phyloP scores from a whole-genome alignment of 352 stramenopile species.

The Phytophthora niederhauseri region DNA sequence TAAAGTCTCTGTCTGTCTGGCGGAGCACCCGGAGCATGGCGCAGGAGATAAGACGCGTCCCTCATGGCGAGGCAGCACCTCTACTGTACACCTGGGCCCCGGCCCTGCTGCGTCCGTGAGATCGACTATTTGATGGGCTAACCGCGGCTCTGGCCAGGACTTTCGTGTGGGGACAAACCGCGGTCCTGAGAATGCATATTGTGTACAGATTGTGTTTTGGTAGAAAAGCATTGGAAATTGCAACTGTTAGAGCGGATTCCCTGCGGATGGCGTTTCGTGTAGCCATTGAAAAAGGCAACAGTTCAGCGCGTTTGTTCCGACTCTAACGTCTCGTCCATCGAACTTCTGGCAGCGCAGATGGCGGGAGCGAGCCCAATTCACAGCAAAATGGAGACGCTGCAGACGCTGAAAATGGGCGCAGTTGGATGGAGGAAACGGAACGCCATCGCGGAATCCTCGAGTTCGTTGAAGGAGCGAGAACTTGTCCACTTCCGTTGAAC shows the following conservation, averaged over 20 bases:
- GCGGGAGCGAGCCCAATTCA: constrained; percentile 1
- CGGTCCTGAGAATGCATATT: constrained; percentile 8
- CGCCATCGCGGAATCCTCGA: background rate
- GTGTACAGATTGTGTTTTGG: background rate
- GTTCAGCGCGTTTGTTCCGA: constrained; percentile 22
- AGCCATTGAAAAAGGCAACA: constrained; percentile 3
- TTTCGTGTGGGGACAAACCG: background rate
- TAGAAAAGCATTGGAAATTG: background rate
- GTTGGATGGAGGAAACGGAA: background rate
- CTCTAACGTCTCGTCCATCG: background rate
- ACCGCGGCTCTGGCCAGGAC: background rate
- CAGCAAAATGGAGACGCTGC: background rate
- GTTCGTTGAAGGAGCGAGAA: background rate
- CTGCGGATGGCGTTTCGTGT: constrained; percentile 9
- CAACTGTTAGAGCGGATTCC: background rate
- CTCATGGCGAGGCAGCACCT: constrained; percentile 13
- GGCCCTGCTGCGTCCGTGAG: constrained; percentile 10
- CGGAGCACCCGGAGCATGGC: constrained; percentile 8
- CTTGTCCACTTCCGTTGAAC: background rate
- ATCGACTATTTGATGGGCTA: constrained; percentile 27
- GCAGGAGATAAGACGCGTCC: constrained; percentile 13
- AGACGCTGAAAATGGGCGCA: constrained; percentile 9
- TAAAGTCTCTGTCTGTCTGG: constrained; percentile 37
- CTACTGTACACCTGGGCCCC: constrained; percentile 22
- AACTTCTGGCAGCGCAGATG: constrained; percentile 19